A percentile compares a stretch with the other conserved stretches of the same genome.
Evolutionary conservation across 257 asterid species (phyloP).

Genomic region (Solanum commersonii): DNA sequence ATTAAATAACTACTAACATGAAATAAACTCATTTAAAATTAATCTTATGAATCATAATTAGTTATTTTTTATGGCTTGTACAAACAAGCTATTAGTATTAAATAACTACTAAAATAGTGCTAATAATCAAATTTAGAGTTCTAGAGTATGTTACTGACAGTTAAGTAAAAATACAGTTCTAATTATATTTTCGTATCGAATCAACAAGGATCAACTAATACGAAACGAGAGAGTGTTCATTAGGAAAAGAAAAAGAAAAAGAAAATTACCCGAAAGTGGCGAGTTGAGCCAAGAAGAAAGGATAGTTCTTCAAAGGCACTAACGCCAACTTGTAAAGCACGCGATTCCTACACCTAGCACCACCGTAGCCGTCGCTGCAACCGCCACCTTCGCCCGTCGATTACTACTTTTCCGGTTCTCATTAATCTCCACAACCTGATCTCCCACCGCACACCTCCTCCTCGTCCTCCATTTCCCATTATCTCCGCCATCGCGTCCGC

Average conservation of each 20-base stretch:
- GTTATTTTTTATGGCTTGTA: no score
- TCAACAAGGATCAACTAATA: not conserved
- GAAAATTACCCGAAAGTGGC: slow-evolving; percentile 81
- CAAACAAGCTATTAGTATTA: no score
- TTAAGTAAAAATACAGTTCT: no score
- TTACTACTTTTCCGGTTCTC: slow-evolving; percentile 11
- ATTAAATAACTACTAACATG: no score
- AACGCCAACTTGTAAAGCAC: slow-evolving; percentile 90
- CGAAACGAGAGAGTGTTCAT: fast-evolving
- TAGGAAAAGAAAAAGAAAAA: no score
- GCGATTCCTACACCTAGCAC: slow-evolving; percentile 83
- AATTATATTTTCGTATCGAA: no score
- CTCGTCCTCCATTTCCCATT: not conserved
- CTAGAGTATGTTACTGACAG: no score
- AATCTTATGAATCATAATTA: no score
- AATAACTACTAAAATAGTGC: no score
- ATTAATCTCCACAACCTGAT: slow-evolving; percentile 17
- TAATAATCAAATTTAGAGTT: no score
- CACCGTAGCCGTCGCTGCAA: slow-evolving; percentile 72
- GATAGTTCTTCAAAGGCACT: slow-evolving; percentile 78
- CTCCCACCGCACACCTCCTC: slow-evolving; percentile 12
- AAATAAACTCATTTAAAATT: no score
- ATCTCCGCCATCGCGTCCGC: not conserved
- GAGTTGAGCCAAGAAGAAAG: slow-evolving; percentile 90
- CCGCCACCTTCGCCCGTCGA: slow-evolving; percentile 51